Evolutionary conservation across 345 rosid genomes (phyloP).

Genomic region (Pistacia vera): DNA sequence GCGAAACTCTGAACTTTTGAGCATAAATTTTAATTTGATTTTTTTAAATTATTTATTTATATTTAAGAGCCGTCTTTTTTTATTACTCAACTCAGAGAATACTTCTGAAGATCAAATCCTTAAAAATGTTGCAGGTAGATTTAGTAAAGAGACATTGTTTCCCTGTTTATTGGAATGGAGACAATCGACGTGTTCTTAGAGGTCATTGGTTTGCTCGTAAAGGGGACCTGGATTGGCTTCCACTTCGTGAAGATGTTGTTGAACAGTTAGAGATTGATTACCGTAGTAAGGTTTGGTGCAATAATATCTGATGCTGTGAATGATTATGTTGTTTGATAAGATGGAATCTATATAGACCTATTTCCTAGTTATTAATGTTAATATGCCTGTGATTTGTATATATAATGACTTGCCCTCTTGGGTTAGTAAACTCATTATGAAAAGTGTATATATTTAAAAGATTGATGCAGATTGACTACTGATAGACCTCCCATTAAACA

Average conservation of each 20-base stretch:
- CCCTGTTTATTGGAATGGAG: conserved; percentile 97
- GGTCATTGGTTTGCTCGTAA: conserved; percentile 98
- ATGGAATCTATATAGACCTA: not conserved
- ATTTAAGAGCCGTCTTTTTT: not conserved
- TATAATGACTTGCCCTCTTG: not conserved
- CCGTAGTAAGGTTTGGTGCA: conserved; percentile 58
- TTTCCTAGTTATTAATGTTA: not conserved
- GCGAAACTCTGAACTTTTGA: not conserved
- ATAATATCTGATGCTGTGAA: not conserved
- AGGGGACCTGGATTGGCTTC: conserved; percentile 96
- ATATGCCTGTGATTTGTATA: not conserved
- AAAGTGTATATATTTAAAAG: no score
- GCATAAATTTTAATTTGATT: not conserved
- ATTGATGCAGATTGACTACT: not conserved
- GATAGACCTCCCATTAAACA: no score
- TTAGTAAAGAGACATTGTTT: conserved; percentile 78
- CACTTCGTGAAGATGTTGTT: conserved; percentile 86
- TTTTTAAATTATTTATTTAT: not conserved
- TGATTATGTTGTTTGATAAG: not conserved
- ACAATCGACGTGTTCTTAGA: conserved; percentile 91
- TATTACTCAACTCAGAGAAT: not conserved
- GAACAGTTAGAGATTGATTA: conserved; percentile 93
- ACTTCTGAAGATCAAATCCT: conserved; percentile 20
- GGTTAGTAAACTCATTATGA: no score
- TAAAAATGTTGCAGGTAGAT: conserved; percentile 66